These are phyloP conservation scores for Zopfia rhizophila DNA, from an alignment of 2,329 filamentous ascomycete species.

Conservation along the genomic window DNA sequence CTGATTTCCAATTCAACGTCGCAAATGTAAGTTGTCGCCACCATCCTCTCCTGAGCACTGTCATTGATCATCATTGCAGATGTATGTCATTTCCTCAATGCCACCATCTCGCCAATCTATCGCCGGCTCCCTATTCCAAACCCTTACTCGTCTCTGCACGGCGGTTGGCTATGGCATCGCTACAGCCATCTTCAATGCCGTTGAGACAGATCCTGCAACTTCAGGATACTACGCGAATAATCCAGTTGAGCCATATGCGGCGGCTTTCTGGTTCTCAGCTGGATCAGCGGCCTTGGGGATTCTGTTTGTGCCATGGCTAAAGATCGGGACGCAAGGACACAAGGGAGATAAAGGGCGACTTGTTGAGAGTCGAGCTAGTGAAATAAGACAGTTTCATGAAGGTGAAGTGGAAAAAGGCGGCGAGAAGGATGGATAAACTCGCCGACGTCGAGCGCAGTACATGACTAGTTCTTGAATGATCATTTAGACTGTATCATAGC, in stretches of 20 bases:
- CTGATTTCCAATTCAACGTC: conserved; percentile 77
- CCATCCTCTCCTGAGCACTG: conserved; percentile 1
- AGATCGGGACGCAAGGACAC: conserved; percentile 64
- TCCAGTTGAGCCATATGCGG: conserved; percentile 61
- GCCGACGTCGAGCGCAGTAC: no score
- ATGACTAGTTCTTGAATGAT: no score
- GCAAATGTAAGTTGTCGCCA: conserved; percentile 63
- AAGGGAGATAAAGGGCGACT: conserved; percentile 40
- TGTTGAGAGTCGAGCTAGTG: no score
- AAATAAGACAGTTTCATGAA: no score
- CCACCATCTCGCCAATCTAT: conserved; percentile 71
- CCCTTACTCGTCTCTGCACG: conserved; percentile 68
- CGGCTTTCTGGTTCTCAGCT: conserved; percentile 62
- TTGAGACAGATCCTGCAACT: conserved; percentile 39
- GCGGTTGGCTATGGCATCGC: conserved; percentile 71
- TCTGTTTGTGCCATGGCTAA: conserved; percentile 63
- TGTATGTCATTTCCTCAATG: conserved; percentile 76
- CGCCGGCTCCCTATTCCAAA: conserved; percentile 75
- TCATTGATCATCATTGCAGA: conserved; percentile 51
- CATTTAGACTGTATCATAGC: no score
- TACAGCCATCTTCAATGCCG: conserved; percentile 68
- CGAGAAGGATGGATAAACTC: no score
- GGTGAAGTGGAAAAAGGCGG: no score
- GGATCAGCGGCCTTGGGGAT: conserved; percentile 58
- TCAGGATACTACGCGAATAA: conserved; percentile 57